Evolutionary conservation across 2,329 filamentous ascomycete genomes (phyloP), one percentile per base, ranked within the genome.

Genomic region (Bretziella fagacearum): DNA sequence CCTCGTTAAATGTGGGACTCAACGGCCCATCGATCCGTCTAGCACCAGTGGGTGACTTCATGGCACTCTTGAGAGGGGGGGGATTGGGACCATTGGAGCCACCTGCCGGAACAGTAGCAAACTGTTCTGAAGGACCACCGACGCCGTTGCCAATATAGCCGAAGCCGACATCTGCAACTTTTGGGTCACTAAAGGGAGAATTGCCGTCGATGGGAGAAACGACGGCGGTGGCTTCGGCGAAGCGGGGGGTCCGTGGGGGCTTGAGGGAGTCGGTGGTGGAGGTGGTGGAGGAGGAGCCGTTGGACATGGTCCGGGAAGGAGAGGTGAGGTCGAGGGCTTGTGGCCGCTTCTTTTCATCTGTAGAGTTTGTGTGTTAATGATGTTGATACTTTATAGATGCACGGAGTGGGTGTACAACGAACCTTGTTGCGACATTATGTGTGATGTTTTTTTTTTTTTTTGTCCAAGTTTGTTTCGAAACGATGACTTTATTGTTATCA

Each of bases 1-100:
- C 89, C 65, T 96, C 84, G 44, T 74, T 72, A 62, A 95, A 96
- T 0, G 87, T 95, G 33, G 89, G 87, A 63, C 86, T 95, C 54
- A 94, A 65, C 17, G 84, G 82, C 61, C 89, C 91, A 54, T 70
- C 68, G 46, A 87, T 65, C 52, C 72, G 74, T 56, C 80, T 74
- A 23, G 73, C 84, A 2, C 85, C 89, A 17, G 86, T 85, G 3
- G 89, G 87, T 15, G 83, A 79, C 65, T 76, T 93, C 70, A 95
- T 72, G 46, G 86, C 87, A 62, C 85, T 93, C 70, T 91, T 93
- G 56, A 94, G 73, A 5, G 84, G 84, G 46, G 84, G 84, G 30
- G 79, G 74, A 68, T 73, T 74, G 10, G 45, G 20, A 23, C 44
- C 30, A 22, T 43, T 43, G 25, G 40, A 7, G 27, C 40, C 40